A percentile compares a stretch with the other conserved stretches of the same genome.
These are phyloP conservation scores for Mortierella sp. DNA, from an alignment of 371 early-diverging fungal genomes.

Conservation along the genomic window DNA sequence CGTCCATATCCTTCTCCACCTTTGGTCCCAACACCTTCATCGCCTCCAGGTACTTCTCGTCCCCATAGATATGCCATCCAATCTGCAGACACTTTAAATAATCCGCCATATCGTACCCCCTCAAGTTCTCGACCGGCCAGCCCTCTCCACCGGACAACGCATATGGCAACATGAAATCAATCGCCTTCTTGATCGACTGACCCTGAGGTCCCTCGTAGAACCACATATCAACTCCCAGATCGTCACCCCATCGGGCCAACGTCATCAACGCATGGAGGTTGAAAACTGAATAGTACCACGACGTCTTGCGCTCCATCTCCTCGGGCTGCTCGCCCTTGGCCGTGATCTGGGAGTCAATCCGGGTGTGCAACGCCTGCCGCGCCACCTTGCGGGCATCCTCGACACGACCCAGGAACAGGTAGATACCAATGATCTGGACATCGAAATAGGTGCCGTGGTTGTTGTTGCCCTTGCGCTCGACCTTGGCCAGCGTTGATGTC, in stretches of 20 bases:
- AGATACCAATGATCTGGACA: slow-evolving; percentile 61
- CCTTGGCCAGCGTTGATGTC: slow-evolving; percentile 59
- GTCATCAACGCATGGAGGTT: slow-evolving; percentile 62
- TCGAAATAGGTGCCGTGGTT: slow-evolving; percentile 69
- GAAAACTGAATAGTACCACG: slow-evolving; percentile 63
- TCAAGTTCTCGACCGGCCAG: slow-evolving; percentile 61
- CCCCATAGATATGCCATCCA: slow-evolving; percentile 63
- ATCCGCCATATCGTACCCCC: slow-evolving; percentile 50
- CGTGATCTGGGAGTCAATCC: slow-evolving; percentile 58
- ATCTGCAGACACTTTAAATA: slow-evolving; percentile 59
- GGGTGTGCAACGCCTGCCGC: slow-evolving; percentile 38
- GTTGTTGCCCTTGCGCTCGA: slow-evolving; percentile 59
- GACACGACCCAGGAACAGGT: slow-evolving; percentile 56
- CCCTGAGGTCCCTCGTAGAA: slow-evolving; percentile 59
- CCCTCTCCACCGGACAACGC: slow-evolving; percentile 59
- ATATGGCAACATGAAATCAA: slow-evolving; percentile 66
- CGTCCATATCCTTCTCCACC: slow-evolving; percentile 51
- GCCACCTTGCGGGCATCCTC: slow-evolving; percentile 50
- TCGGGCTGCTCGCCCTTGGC: slow-evolving; percentile 58
- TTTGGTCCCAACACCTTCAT: slow-evolving; percentile 38
- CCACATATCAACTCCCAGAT: slow-evolving; percentile 60
- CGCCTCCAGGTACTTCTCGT: slow-evolving; percentile 50
- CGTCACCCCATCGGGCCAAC: slow-evolving; percentile 57
- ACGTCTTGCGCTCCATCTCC: slow-evolving; percentile 60
- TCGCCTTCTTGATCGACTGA: slow-evolving; percentile 60